Evolutionary conservation across 108 stramenopile genomes (phyloP).

Genomic region (Asterionellopsis glacialis): DNA sequence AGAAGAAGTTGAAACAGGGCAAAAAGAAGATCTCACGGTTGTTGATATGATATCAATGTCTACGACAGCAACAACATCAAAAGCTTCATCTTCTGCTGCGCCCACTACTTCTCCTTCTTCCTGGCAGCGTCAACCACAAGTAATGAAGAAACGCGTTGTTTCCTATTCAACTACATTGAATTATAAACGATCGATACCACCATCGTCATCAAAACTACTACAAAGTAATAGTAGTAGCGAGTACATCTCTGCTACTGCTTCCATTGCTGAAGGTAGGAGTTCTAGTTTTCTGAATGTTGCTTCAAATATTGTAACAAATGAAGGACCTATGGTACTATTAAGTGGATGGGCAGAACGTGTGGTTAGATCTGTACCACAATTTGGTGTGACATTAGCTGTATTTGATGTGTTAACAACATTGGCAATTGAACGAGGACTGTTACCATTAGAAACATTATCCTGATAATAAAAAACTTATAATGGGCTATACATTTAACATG

Average conservation of each 20-base stretch:
- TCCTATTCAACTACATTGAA: too few species aligned
- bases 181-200: too few species aligned
- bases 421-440: constrained; percentile 6
- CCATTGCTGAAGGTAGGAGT: neutral
- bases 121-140: too few species aligned
- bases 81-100: too few species aligned
- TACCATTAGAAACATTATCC: neutral
- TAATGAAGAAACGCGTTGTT: too few species aligned
- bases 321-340: constrained; percentile 35
- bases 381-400: constrained; percentile 38
- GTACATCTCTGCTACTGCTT: neutral
- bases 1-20: neutral
- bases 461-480: too few species aligned
- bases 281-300: constrained; percentile 13
- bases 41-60: too few species aligned
- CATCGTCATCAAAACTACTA: too few species aligned
- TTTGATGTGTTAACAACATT: constrained; percentile 13
- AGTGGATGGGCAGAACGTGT: constrained; percentile 37
- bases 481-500: too few species aligned
- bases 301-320: constrained; percentile 19
- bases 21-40: neutral
- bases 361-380: constrained; percentile 39
- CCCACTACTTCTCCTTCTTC: too few species aligned
- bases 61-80: too few species aligned
- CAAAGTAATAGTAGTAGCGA: neutral